Conservation (phyloP, 2,329 filamentous ascomycete genomes). For the Didymosphaeria variabile region DNA sequence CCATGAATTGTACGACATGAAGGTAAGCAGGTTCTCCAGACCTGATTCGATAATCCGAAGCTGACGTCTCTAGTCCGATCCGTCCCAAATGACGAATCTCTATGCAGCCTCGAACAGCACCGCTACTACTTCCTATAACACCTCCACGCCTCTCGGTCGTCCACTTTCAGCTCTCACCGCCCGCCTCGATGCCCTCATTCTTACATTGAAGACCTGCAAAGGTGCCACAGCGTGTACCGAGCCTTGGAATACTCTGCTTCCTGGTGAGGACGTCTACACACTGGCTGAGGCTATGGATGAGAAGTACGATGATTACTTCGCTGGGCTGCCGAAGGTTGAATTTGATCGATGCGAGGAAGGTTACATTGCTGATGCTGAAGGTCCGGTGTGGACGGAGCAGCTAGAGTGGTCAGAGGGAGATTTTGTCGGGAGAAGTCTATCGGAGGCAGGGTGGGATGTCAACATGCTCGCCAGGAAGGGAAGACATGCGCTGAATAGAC, state of each 20-base stretch:
- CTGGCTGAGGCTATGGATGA: conserved; percentile 60
- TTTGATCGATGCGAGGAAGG: conserved; percentile 65
- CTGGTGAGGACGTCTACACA: conserved; percentile 58
- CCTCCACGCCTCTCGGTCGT: not conserved
- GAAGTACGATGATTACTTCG: conserved; percentile 63
- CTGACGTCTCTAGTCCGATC: conserved; percentile 37
- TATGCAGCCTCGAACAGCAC: conserved; percentile 41
- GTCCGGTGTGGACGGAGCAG: conserved; percentile 30
- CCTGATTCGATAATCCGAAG: not conserved
- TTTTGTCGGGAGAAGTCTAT: not conserved
- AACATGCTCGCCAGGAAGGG: conserved; percentile 1
- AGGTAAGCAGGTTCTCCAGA: conserved; percentile 49
- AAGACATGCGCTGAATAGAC: conserved; percentile 2
- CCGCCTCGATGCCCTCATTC: conserved; percentile 62
- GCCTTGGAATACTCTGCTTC: conserved; percentile 66
- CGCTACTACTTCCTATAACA: not conserved
- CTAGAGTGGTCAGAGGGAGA: not conserved
- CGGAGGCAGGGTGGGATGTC: not conserved
- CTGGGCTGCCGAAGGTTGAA: conserved; percentile 57
- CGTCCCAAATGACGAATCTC: conserved; percentile 37
- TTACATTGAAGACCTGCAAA: conserved; percentile 68
- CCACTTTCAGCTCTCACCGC: not conserved
- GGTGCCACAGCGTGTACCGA: conserved; percentile 58
- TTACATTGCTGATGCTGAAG: conserved; percentile 65
- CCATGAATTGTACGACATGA: conserved; percentile 72